Evolutionary conservation across 306 rosid species (phyloP).

Genomic region (Trifolium fragiferum): DNA sequence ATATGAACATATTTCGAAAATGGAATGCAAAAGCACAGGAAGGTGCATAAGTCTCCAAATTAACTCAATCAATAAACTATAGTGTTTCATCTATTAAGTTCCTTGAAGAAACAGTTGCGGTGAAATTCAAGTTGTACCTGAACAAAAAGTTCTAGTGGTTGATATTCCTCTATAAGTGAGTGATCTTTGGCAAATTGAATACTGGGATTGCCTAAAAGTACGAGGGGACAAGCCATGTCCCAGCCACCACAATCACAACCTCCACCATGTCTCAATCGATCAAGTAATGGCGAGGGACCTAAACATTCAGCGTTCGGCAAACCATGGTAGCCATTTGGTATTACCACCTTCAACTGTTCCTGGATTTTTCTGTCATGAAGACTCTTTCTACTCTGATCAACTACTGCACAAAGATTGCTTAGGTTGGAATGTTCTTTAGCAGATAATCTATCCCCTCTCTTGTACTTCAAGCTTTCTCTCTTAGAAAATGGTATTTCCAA

Average conservation of each 20-base stretch:
- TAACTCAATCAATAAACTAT: not conserved
- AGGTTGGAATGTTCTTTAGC: slow-evolving; percentile 48
- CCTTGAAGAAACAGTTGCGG: slow-evolving; percentile 33
- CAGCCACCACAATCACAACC: slow-evolving; percentile 98
- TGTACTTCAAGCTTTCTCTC: slow-evolving; percentile 80
- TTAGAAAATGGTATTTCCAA: slow-evolving; percentile 77
- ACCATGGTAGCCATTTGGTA: slow-evolving; percentile 86
- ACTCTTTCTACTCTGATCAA: slow-evolving; percentile 51
- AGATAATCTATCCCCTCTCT: slow-evolving; percentile 54
- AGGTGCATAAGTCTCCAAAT: slow-evolving; percentile 5
- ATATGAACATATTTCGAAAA: slow-evolving; percentile 9
- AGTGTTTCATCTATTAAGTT: slow-evolving; percentile 6
- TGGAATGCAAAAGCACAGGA: not conserved
- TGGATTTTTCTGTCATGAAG: slow-evolving; percentile 43
- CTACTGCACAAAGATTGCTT: slow-evolving; percentile 48
- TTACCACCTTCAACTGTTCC: slow-evolving; percentile 77
- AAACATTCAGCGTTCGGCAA: slow-evolving; percentile 60
- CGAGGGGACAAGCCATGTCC: slow-evolving; percentile 97
- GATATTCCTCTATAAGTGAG: slow-evolving; percentile 56
- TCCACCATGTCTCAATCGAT: slow-evolving; percentile 86
- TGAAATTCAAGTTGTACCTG: slow-evolving; percentile 64
- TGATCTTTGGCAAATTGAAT: slow-evolving; percentile 55
- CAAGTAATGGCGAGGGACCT: slow-evolving; percentile 82
- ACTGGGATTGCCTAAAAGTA: slow-evolving; percentile 72
- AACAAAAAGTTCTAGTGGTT: slow-evolving; percentile 69